Base-by-base conservation (phyloP, 2,329 filamentous ascomycete genomes). In the Pseudocercospora pini-densiflorae region DNA sequence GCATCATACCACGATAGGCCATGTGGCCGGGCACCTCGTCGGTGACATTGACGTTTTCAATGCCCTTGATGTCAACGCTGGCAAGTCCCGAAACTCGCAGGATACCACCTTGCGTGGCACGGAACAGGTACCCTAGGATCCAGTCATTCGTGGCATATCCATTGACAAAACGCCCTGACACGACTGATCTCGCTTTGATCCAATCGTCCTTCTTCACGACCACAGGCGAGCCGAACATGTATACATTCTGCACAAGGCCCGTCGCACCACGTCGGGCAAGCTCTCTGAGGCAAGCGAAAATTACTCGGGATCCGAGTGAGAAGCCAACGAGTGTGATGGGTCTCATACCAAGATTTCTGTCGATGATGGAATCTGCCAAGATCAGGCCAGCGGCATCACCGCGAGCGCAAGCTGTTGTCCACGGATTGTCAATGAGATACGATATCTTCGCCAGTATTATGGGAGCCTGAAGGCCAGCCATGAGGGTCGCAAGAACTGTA, bases 351-450 rank as follows among this genome's bases (percentile, higher is more conserved):
- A 99, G 84, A 76, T 96, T 97, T 58, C 93, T 89, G 73, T 97
- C 93, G 67, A 97, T 92, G 36, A 99, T 83, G 0, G 94, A 97
- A 79, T 99, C 95, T 1, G 95, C 95, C 62, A 99, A 85, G 77
- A 99, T 97, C 55, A 97, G 86, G 2, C 95, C 95, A 7, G 94
- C 92, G 63, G 92, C 86, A 74, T 91, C 94, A 31, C 95, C 95
- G 73, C 95, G 89, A 74, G 95, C 93, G 59, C 97, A 87, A 1
- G 95, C 98, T n/a, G 97, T 94, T 27, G 91, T 93, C 95, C 95
- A 99, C 0, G 95, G 95, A 76, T 99, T 99, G 79, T 99, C 95
- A 71, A 99, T 97, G 21, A 99, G 86, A 76, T 99, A 99, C 0
- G 94, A 89, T 9, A 99, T 87, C 77, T 99, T 99, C 0, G 94